Conservation (phyloP, 768 basidiomycete species). For the Leccinellum luteum region DNA sequence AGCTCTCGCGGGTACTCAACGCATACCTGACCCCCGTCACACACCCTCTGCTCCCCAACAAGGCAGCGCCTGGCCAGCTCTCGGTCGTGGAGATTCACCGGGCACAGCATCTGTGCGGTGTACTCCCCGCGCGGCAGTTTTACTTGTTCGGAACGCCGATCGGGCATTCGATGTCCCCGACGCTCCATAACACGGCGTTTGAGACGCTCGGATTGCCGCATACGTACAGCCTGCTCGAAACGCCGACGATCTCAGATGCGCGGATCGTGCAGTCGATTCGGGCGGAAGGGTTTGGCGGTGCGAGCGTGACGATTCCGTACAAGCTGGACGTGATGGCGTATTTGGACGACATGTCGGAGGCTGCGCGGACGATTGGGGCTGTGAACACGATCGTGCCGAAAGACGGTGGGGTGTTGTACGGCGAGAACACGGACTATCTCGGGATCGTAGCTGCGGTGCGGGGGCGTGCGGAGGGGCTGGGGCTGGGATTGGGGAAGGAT, state of each 20-base stretch:
- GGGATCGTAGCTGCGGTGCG: slow-evolving; percentile 68
- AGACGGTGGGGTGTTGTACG: slow-evolving; percentile 53
- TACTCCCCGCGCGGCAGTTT: slow-evolving; percentile 70
- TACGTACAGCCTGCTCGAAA: slow-evolving; percentile 76
- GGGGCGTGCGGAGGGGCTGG: slow-evolving; percentile 35
- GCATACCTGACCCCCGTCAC: slow-evolving; percentile 85
- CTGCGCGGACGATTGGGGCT: slow-evolving; percentile 86
- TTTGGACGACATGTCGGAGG: slow-evolving; percentile 74
- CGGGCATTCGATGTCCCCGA: slow-evolving; percentile 85
- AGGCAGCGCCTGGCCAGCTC: slow-evolving; percentile 92
- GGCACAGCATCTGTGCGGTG: slow-evolving; percentile 77
- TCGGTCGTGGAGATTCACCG: slow-evolving; percentile 83
- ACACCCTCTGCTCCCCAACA: slow-evolving; percentile 79
- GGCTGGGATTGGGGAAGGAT: neutral
- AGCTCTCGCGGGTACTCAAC: slow-evolving; percentile 88
- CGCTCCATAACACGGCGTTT: slow-evolving; percentile 90
- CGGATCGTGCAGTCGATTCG: slow-evolving; percentile 46
- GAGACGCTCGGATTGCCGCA: slow-evolving; percentile 80
- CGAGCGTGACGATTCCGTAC: slow-evolving; percentile 94
- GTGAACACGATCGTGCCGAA: slow-evolving; percentile 82
- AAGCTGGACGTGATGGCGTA: slow-evolving; percentile 88
- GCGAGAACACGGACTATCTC: slow-evolving; percentile 97
- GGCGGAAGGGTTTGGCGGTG: slow-evolving; percentile 83
- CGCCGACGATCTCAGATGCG: slow-evolving; percentile 56
- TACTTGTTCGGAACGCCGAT: slow-evolving; percentile 92